Evolutionary conservation across 495 filamentous ascomycete genomes (phyloP), one percentile per base, ranked within the genome.

Genomic region (Polyplosphaeria fusca): DNA sequence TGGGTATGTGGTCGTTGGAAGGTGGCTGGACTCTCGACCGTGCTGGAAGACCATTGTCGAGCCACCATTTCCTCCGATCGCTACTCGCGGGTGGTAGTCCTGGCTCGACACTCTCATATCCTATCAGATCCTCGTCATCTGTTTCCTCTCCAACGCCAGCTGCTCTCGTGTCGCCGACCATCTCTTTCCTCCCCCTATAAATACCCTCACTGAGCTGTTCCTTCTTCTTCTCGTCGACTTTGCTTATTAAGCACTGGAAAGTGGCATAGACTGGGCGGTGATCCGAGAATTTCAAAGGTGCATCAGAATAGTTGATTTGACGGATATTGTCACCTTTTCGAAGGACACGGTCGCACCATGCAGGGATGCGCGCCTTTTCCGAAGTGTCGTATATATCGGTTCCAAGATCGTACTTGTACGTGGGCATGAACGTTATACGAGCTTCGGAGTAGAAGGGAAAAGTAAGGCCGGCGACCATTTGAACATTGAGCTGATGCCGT

Each of bases 291-390:
- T 79, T 79, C 11, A 99, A 73, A 26, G 87, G 81, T 7, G 87
- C 89, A 47, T 79, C 81, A 57, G 84, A 78, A 69, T 99, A 99
- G 23, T 83, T 78, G 18, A 85, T 78, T 70, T 97, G 94, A 5
- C 84, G 83, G 4, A 97, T 77, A 57, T 86, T 89, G 37, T 77
- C 76, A 22, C 94, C 94, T 77, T 88, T 93, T 52, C 87, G 83
- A 12, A 99, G 72, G 13, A 99, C 81, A 30, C 93, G 86, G 71
- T 99, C 93, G 65, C 90, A 96, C 93, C 93, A 99, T 2, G 93
- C 93, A 23, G 93, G 93, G 55, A 97, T 96, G 25, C 93, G 84
- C 25, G 81, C 80, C 73, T 97, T 99, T 60, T 99, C 93, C 18
- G 87, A 96, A 12, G 85, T 92, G 72, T 99, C 93, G 68, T 95